These are phyloP conservation scores for Paulownia fortunei DNA, from an alignment of 257 asterid genomes.

Conservation along the genomic window DNA sequence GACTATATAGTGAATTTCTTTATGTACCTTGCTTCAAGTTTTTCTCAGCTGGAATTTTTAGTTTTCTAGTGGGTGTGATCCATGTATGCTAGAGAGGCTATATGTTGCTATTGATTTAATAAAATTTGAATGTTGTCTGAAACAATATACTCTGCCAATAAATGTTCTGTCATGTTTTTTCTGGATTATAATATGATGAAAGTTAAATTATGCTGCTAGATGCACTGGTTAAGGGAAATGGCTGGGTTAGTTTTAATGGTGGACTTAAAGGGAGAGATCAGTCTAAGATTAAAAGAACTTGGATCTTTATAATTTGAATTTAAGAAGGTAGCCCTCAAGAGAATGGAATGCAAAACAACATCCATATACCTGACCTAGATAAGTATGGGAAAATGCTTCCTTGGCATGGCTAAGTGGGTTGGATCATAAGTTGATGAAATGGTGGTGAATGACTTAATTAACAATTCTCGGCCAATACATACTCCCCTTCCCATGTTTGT, in stretches of 20 bases:
- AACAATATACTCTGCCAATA: neutral
- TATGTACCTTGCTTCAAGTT: neutral
- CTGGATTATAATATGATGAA: neutral
- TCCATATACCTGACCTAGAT: neutral
- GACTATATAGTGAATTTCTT: neutral
- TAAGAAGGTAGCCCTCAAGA: neutral
- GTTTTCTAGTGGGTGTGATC: neutral
- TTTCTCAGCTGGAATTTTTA: neutral
- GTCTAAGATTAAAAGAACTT: neutral
- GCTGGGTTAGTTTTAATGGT: neutral
- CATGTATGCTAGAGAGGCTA: neutral
- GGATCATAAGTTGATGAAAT: neutral
- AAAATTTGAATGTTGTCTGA: neutral
- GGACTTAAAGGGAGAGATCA: neutral
- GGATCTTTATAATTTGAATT: neutral
- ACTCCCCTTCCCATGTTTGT: neutral
- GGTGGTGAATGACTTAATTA: neutral
- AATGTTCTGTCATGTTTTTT: neutral
- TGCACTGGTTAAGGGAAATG: constrained; percentile 16
- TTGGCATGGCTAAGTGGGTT: neutral
- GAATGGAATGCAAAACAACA: neutral
- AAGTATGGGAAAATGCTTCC: neutral
- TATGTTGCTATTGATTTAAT: neutral
- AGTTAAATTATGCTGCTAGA: neutral
- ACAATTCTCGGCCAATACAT: neutral